A percentile compares a stretch with the other conserved stretches of the same genome.
Conservation (phyloP, 2,329 filamentous ascomycete species). For the Xylaria sp. region DNA sequence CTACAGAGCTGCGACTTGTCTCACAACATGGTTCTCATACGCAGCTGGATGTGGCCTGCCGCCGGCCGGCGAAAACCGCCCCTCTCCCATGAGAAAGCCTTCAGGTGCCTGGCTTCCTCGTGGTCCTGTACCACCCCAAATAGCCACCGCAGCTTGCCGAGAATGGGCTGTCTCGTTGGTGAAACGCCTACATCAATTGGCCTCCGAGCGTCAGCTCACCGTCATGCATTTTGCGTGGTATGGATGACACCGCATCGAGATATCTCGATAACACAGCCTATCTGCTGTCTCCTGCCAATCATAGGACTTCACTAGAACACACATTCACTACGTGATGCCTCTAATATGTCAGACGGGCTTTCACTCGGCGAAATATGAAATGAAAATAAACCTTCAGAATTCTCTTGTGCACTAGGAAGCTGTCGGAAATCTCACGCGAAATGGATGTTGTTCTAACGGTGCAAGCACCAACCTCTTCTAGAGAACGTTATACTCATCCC, state of each 20-base stretch:
- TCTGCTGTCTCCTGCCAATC: slow-evolving; percentile 11
- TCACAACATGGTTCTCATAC: background rate
- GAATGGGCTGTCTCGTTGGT: background rate
- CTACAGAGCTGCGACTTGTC: background rate
- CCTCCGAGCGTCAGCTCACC: too few species aligned
- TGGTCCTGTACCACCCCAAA: background rate
- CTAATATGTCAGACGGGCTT: background rate
- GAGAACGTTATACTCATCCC: background rate
- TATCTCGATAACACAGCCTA: background rate
- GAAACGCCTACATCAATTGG: background rate
- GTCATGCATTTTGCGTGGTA: background rate
- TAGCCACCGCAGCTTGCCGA: slow-evolving; percentile 8
- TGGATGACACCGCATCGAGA: slow-evolving; percentile 11
- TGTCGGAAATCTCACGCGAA: background rate
- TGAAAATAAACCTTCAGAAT: background rate
- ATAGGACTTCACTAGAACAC: background rate
- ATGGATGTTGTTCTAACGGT: background rate
- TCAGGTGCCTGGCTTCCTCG: slow-evolving; percentile 3
- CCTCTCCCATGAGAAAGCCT: background rate
- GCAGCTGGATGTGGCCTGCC: background rate
- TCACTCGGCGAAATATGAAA: slow-evolving; percentile 1
- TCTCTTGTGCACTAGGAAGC: background rate
- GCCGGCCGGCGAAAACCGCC: background rate
- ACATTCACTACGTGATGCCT: background rate
- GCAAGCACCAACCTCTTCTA: background rate